These are phyloP conservation scores for Pseudogymnoascus sp. DNA, from an alignment of 2,329 filamentous ascomycete species.

Conservation along the genomic window DNA sequence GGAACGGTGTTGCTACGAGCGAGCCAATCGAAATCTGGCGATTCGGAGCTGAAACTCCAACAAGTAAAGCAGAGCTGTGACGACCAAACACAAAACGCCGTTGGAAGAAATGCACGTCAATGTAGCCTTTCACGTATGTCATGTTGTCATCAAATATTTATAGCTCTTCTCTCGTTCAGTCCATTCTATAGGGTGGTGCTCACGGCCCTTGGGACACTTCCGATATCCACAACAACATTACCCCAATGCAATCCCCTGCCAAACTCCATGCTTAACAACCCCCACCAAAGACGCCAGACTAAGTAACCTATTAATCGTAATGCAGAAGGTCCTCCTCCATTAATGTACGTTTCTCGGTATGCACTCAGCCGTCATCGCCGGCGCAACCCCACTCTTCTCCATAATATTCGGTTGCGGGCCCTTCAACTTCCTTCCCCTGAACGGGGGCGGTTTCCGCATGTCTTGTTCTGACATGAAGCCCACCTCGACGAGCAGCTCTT, in stretches of 20 bases:
- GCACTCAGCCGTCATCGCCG: neutral
- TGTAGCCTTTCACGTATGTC: neutral
- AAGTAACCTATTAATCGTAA: conserved; percentile 4
- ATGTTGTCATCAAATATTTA: neutral
- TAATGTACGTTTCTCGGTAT: conserved; percentile 1
- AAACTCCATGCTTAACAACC: neutral
- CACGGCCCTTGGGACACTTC: neutral
- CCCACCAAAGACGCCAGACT: neutral
- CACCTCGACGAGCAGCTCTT: conserved; percentile 40
- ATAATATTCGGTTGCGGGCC: neutral
- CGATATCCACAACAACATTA: neutral
- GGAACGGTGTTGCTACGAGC: neutral
- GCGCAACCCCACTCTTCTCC: neutral
- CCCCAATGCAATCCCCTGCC: neutral
- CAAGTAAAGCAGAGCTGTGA: neutral
- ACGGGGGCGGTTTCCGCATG: conserved; percentile 11
- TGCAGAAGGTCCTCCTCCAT: neutral
- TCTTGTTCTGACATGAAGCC: conserved; percentile 9
- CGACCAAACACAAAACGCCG: neutral
- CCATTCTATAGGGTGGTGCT: neutral
- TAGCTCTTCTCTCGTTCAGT: neutral
- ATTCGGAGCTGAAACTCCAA: neutral
- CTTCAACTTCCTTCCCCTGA: neutral
- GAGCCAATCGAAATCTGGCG: neutral
- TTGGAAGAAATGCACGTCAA: neutral